A percentile compares a stretch with the other conserved stretches of the same genome.
These are phyloP conservation scores for Zygotorulaspora sp. DNA, from an alignment of 805 yeast species.

Conservation along the genomic window DNA sequence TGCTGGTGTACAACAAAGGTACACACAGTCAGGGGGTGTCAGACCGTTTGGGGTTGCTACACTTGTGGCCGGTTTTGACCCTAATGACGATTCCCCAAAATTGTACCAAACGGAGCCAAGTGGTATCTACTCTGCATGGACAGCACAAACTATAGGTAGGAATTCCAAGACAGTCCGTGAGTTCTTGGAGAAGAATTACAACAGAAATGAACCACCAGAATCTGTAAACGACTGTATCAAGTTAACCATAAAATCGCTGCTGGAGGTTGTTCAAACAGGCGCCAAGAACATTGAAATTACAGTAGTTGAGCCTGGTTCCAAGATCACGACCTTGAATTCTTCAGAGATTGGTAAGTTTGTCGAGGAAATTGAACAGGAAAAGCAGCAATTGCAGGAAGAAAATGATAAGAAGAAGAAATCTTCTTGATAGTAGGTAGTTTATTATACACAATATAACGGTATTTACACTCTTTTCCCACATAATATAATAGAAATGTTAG, in stretches of 20 bases:
- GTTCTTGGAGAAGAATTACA: slow-evolving; percentile 84
- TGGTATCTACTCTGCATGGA: slow-evolving; percentile 96
- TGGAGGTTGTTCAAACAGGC: slow-evolving; percentile 97
- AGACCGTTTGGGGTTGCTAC: slow-evolving; percentile 97
- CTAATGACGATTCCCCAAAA: slow-evolving; percentile 65
- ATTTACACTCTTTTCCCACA: too few species aligned
- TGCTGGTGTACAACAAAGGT: slow-evolving; percentile 96
- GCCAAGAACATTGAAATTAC: slow-evolving; percentile 94
- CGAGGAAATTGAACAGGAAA: slow-evolving; percentile 80
- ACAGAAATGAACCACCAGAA: slow-evolving; percentile 46
- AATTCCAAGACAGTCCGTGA: slow-evolving; percentile 93
- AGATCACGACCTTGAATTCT: slow-evolving; percentile 54
- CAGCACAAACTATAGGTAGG: slow-evolving; percentile 95
- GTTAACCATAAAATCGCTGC: slow-evolving; percentile 76
- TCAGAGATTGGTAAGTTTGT: slow-evolving; percentile 75
- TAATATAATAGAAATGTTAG: too few species aligned
- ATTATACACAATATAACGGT: too few species aligned
- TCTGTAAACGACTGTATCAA: slow-evolving; percentile 67
- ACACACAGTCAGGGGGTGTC: slow-evolving; percentile 97
- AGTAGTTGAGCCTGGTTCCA: slow-evolving; percentile 67
- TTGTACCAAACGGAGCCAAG: slow-evolving; percentile 95
- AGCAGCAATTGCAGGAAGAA: slow-evolving; percentile 74
- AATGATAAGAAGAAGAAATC: slow-evolving; percentile 45
- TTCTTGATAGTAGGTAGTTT: too few species aligned
- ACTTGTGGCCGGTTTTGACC: slow-evolving; percentile 92